A percentile compares a stretch with the other conserved stretches of the same genome.
Conservation (phyloP, 148 eudicot species). For the Beta vulgaris region DNA sequence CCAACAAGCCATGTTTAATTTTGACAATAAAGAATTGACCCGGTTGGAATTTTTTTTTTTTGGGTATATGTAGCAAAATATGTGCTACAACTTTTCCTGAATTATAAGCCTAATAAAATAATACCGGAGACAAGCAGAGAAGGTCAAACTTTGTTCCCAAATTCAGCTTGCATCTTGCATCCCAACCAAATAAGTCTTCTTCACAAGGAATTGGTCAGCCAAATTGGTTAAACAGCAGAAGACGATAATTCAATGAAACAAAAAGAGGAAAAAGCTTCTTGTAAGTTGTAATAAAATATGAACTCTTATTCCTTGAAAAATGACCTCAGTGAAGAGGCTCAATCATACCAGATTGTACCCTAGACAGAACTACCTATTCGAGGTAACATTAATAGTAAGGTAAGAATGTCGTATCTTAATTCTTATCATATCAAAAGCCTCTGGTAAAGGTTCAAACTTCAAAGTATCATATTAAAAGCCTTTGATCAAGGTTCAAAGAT, state of each 20-base stretch:
- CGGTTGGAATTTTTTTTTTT: background rate
- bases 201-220: background rate
- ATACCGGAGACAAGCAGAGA: background rate
- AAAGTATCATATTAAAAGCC: background rate
- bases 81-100: background rate
- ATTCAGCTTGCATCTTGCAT: too few species aligned
- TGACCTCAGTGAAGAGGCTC: background rate
- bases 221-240: background rate
- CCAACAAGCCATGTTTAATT: background rate
- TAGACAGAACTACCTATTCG: background rate
- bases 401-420: background rate
- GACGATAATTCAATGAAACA: background rate
- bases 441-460: background rate
- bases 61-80: background rate
- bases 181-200: background rate
- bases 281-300: background rate
- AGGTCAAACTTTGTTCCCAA: background rate
- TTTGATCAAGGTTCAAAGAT: background rate
- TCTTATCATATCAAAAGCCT: background rate
- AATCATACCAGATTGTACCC: background rate
- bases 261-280: background rate
- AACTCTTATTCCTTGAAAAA: background rate
- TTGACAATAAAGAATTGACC: background rate
- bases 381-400: background rate
- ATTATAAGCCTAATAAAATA: background rate